Conservation (phyloP, 1,284 basidiomycete species). For the Cutaneotrichosporon arboriforme region DNA sequence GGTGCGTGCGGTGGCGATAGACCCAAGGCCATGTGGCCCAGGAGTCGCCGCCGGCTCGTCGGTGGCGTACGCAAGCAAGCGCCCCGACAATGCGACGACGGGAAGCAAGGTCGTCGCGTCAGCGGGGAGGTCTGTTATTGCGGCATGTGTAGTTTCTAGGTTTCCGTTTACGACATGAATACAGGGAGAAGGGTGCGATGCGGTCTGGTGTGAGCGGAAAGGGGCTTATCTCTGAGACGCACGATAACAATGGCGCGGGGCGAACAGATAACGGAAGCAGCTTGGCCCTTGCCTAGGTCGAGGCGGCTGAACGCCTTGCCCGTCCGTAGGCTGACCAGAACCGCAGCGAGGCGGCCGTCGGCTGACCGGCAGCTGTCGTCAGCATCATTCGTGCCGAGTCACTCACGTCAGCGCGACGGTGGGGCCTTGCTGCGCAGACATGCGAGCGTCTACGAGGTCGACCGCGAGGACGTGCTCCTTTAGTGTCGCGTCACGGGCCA, state of each 20-base stretch:
- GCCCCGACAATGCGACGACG: conserved; percentile 28
- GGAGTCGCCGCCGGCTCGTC: conserved; percentile 22
- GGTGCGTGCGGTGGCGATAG: conserved; percentile 25
- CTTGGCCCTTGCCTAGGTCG: conserved; percentile 24
- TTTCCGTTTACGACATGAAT: conserved; percentile 28
- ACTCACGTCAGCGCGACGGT: no score
- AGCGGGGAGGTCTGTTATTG: conserved; percentile 16
- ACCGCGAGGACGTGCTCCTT: conserved; percentile 11
- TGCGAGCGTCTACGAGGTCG: conserved; percentile 8
- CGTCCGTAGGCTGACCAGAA: conserved; percentile 24
- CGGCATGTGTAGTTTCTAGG: conserved; percentile 12
- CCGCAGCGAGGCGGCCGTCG: conserved; percentile 18
- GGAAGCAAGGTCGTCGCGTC: conserved; percentile 23
- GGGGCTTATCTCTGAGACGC: conserved; percentile 11
- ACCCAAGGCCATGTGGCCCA: conserved; percentile 31
- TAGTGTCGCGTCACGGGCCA: not conserved
- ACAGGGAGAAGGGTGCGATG: conserved; percentile 26
- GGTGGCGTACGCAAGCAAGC: conserved; percentile 33
- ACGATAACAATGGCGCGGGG: conserved; percentile 28
- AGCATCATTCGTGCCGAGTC: no score
- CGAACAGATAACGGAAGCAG: conserved; percentile 21
- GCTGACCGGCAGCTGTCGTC: not conserved
- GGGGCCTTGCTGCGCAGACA: not conserved
- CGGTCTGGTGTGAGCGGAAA: conserved; percentile 16
- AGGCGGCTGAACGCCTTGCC: conserved; percentile 28